Evolutionary conservation across 805 yeast species (phyloP), one percentile per base, ranked within the genome.

Genomic region (Debaryomyces tyrocola): DNA sequence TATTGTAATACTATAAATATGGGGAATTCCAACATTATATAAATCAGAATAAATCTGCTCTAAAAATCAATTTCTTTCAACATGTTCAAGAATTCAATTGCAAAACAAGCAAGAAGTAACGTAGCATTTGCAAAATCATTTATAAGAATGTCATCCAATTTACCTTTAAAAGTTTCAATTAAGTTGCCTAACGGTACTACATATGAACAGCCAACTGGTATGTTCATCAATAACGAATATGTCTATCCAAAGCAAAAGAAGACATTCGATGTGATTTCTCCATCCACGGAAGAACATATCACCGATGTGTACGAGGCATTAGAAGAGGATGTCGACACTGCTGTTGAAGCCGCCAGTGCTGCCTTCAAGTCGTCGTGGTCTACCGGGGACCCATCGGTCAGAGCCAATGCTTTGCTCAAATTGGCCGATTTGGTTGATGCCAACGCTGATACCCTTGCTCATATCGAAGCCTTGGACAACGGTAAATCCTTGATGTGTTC

Each of bases 161-260:
- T 64, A 53, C 74, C 77, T 20, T 63, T 73, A 55, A 52, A 77
- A 3, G 71, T 73, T 8, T 69, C 69, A 29, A 66, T 85, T 52
- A 77, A 75, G 7, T 69, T 83, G 55, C 96, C 96, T 53, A 86
- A 85, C 58, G 96, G 96, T 37, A 69, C 70, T 28, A 69, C 74
- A 31, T 86, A 85, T 61, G 75, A 80, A 43, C 95, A 87, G 72
- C 96, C 96, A 57, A 84, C 87, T 9, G 97, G 97, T 52, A 72
- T 91, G 57, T 91, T 88, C 77, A 89, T 91, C 66, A 85, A 89
- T 74, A 88, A 88, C 68, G 88, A 88, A 66, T 89, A 86, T 59
- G 84, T 84, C 62, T 58, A 71, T 41, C 78, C 90, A 14, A 66
- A 69, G 29, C 78, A 79, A 45, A 79, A 78, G 45, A 73, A 79